A percentile compares a stretch with the other conserved stretches of the same genome.
phyloP scores from a whole-genome alignment of 2,329 filamentous ascomycete species.

The Penicillium olsonii region DNA sequence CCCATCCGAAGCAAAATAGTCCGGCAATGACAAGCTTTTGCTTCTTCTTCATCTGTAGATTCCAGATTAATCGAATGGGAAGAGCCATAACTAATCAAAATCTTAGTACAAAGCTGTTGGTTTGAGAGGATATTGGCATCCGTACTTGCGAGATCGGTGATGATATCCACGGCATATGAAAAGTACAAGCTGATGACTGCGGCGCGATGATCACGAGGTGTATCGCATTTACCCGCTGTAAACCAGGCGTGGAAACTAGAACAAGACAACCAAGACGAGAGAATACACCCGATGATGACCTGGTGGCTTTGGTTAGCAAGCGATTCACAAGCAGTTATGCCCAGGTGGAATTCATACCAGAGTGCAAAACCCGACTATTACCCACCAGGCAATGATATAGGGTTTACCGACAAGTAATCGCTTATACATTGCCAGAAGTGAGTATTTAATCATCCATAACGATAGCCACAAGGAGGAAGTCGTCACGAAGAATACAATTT shows the following conservation, averaged over 20 bases:
- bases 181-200: conserved; percentile 39
- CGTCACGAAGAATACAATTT: conserved; percentile 43
- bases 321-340: too few relatives aligned
- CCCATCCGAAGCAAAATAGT: conserved; percentile 28
- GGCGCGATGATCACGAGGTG: conserved; percentile 29
- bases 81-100: conserved; percentile 37
- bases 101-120: not conserved
- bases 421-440: too few relatives aligned
- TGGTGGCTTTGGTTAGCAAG: too few relatives aligned
- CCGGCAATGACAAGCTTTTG: conserved; percentile 37
- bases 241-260: conserved; percentile 37
- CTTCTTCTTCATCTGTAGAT: conserved; percentile 34
- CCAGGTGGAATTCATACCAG: too few relatives aligned
- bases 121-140: too few relatives aligned
- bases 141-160: conserved; percentile 39
- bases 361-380: too few relatives aligned
- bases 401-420: too few relatives aligned
- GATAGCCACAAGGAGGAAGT: conserved; percentile 37
- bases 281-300: too few relatives aligned
- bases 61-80: conserved; percentile 39
- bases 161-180: conserved; percentile 36
- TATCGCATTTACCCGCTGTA: conserved; percentile 29
- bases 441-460: too few relatives aligned
- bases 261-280: too few relatives aligned
- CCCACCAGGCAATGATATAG: too few relatives aligned